A percentile compares a stretch with the other conserved stretches of the same genome.
These are phyloP conservation scores for Mycena chlorophos DNA, from an alignment of 768 basidiomycete species.

Conservation along the genomic window DNA sequence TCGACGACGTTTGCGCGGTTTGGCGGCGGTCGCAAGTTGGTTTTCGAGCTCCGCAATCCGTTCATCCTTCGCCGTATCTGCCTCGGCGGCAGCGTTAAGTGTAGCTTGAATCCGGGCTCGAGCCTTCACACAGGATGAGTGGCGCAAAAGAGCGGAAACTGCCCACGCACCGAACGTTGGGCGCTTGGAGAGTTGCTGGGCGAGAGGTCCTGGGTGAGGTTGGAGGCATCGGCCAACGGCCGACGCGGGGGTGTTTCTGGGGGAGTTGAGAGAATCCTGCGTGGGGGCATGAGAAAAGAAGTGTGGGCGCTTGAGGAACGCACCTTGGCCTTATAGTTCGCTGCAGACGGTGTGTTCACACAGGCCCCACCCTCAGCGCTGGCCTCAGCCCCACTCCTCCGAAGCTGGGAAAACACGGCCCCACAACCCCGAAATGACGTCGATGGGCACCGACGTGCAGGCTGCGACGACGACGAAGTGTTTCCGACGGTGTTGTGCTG, in stretches of 20 bases:
- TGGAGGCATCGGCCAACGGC: not conserved
- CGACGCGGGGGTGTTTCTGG: not conserved
- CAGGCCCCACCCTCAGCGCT: not conserved
- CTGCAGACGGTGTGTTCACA: not conserved
- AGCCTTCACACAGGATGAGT: not conserved
- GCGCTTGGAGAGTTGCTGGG: not conserved
- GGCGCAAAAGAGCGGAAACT: not conserved
- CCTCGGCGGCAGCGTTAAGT: not conserved
- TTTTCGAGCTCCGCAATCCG: conserved; percentile 7
- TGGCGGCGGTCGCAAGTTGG: not conserved
- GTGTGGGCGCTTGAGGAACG: not conserved
- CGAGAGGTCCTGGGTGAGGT: not conserved
- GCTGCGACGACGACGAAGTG: no score
- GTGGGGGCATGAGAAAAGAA: not conserved
- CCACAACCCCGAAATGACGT: not conserved
- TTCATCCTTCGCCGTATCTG: not conserved
- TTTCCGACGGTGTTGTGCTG: no score
- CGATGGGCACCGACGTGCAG: not conserved
- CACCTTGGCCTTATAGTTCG: not conserved
- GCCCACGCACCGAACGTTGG: not conserved
- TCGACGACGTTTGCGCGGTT: conserved; percentile 11
- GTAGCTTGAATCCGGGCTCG: not conserved
- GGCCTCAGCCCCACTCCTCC: not conserved
- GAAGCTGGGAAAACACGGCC: no score
- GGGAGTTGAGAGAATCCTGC: not conserved